Base-by-base conservation (phyloP, 176 grass and related monocot genomes). In the Musa itinerans region DNA sequence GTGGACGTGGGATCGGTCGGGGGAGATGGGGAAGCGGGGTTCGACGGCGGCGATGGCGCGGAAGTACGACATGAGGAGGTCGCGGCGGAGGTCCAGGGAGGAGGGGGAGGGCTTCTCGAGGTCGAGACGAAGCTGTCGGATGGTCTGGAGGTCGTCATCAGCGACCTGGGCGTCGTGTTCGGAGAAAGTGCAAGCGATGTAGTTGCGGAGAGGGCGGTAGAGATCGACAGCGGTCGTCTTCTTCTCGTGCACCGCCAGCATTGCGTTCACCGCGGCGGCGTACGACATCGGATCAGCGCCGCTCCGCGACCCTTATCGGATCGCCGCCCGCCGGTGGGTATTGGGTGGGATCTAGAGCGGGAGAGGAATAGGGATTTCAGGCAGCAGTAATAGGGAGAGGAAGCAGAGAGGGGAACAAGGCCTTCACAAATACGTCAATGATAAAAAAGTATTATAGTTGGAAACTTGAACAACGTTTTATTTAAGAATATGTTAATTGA, bases 201-300 rank as follows among this genome's bases (percentile, higher is more conserved):
- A 89, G 63, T 92, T 81, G 76, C 81, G 79, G 74, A 84, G 79
- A 53, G 82, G 83, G 67, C 70, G 80, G 81, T 84, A 85, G 65
- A 96, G 73, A 50, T 90, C 93, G 15, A 84, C 73, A 27, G 79
- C 79, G 50, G 73, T 77, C 34, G 89, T 77, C 71, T 88, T 96
- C 89, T 96, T 96, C 82, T 92, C 89, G 65, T 85, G 89, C 0
- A 96, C 85, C 75, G 85, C 77, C 59, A 96, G 83, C 83, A 96
- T 84, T 58, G 64, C 74, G 55, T 63, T 76, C 54, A 55, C 25
- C 15, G 12, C 73, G 24, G 54, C 13, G 22, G 20, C 14, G 10
- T 56, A 58, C 16, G 73, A 29, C 73, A 75, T 75, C 22, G 53
- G 15, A 53, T 10, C 19, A 62, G 15, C 57, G 14, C 17, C 15